Evolutionary conservation across 495 filamentous ascomycete genomes (phyloP).

Genomic region (Pyrenula aspistea): DNA sequence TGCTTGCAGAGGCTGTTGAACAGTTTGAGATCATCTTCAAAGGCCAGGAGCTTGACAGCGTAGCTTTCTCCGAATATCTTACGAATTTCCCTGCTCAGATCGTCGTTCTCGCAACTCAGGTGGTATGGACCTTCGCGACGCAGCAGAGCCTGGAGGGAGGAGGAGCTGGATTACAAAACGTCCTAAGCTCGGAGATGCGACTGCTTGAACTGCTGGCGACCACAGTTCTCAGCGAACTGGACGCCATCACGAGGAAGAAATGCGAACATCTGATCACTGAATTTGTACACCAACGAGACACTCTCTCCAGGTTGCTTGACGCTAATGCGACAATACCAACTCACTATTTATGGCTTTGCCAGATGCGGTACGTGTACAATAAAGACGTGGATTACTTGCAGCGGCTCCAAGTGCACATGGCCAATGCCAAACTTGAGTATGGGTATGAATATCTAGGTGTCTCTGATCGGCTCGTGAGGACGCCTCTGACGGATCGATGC

Average conservation of each 20-base stretch:
- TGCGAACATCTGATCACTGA: conserved; percentile 98
- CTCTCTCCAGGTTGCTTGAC: conserved; percentile 70
- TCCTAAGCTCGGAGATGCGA: conserved; percentile 67
- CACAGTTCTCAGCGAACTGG: conserved; percentile 83
- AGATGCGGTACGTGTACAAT: conserved; percentile 91
- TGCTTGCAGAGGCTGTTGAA: conserved; percentile 74
- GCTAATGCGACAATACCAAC: conserved; percentile 62
- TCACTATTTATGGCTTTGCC: conserved; percentile 89
- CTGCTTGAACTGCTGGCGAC: conserved; percentile 72
- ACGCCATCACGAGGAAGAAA: conserved; percentile 79
- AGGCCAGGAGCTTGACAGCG: conserved; percentile 49
- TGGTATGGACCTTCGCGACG: conserved; percentile 80
- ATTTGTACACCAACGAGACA: conserved; percentile 92
- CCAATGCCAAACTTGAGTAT: conserved; percentile 88
- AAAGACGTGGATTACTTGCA: conserved; percentile 70
- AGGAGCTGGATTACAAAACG: conserved; percentile 47
- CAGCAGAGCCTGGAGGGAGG: conserved; percentile 60
- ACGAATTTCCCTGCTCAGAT: conserved; percentile 80
- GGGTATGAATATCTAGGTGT: conserved; percentile 98
- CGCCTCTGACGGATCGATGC: conserved; percentile 91
- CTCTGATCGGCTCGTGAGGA: conserved; percentile 87
- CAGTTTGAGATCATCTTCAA: conserved; percentile 58
- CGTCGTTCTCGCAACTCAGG: conserved; percentile 90
- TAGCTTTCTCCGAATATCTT: conserved; percentile 64
- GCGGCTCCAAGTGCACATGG: conserved; percentile 87